These are phyloP conservation scores for Rhododendron henanense DNA, from an alignment of 148 eudicot genomes.

Conservation along the genomic window DNA sequence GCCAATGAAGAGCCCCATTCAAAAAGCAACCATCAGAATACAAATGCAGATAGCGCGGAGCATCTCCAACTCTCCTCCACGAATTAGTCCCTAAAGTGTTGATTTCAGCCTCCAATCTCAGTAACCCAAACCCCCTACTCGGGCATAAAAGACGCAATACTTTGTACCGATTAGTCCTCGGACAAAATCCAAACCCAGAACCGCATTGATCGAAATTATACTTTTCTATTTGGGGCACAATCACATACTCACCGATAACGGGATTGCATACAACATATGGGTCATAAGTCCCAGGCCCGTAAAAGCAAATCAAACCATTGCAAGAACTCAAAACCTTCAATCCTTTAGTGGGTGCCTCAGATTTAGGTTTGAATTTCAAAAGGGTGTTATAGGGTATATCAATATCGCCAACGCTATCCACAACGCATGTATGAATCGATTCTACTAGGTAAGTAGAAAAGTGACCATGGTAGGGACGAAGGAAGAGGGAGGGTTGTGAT, in stretches of 20 bases:
- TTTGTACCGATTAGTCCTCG: constrained; percentile 5
- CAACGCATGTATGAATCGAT: background rate
- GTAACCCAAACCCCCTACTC: too few species aligned
- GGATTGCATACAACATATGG: constrained; percentile 36
- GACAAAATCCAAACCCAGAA: constrained; percentile 33
- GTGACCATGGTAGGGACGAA: too few species aligned
- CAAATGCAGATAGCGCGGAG: constrained; percentile 13
- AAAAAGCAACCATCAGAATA: constrained; percentile 32
- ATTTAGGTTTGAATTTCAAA: background rate
- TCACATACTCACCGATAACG: constrained; percentile 19
- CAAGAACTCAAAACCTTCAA: constrained; percentile 24
- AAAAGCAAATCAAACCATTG: constrained; percentile 37
- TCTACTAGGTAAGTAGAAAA: too few species aligned
- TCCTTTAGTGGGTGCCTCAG: background rate
- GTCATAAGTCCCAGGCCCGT: constrained; percentile 18
- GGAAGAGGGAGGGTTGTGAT: too few species aligned
- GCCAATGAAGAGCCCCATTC: constrained; percentile 34
- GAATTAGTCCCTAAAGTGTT: too few species aligned
- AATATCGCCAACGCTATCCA: background rate
- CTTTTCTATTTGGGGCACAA: constrained; percentile 20
- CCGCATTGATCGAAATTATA: constrained; percentile 16
- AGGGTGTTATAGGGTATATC: background rate
- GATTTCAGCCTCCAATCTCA: too few species aligned
- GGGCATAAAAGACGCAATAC: too few species aligned
- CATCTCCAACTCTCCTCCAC: too few species aligned